Base-by-base conservation (phyloP, 1,284 basidiomycete species). In the Anthracocystis panici-leucophaei region DNA sequence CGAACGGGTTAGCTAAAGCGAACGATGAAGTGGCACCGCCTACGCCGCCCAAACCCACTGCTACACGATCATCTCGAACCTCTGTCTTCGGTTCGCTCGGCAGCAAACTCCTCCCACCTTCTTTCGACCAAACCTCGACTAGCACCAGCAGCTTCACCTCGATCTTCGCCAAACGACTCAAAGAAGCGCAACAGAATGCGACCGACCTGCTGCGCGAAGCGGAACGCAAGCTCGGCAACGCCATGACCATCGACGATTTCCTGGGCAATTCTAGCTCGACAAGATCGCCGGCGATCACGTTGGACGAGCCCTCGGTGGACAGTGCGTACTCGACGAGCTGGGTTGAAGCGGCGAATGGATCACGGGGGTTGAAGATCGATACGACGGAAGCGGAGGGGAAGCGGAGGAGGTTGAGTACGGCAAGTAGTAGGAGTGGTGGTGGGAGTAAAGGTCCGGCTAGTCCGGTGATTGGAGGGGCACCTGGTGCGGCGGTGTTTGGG, bases 191-290 rank as follows among this genome's bases (percentile, higher is more conserved):
- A 4, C 42, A 60, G 7, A 63, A 63, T 31, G 74, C 74, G 0
- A 65, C 57, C 6, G 74, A 76, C 23, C 25, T 76, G 10, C 59
- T 76, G 6, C 41, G 56, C 1, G 68, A 72, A 40, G 74, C 69
- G 0, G 74, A 76, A n/a, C 41, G 65, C 9, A 71, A 72, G 20
- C 46, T 76, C 11, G 74, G 74, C 21, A 71, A 65, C 23, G 74
- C 74, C 11, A 68, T 76, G 69, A 69, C 65, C 21, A 60, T 76
- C 16, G 74, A 76, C 16, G 74, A 76, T 2, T 46, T 76, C 2
- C 42, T 75, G 1, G 52, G 56, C 29, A 9, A 49, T 51, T 25
- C 41, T 2, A 20, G 52, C 56, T 33, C 41, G 3, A 14, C 61
- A 7, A 16, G 12, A 12, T 51, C 56, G 12, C 69, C 69, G 21